Evolutionary conservation across 1,284 basidiomycete species (phyloP), one percentile per base, ranked within the genome.

Genomic region (Ustilago sp.): DNA sequence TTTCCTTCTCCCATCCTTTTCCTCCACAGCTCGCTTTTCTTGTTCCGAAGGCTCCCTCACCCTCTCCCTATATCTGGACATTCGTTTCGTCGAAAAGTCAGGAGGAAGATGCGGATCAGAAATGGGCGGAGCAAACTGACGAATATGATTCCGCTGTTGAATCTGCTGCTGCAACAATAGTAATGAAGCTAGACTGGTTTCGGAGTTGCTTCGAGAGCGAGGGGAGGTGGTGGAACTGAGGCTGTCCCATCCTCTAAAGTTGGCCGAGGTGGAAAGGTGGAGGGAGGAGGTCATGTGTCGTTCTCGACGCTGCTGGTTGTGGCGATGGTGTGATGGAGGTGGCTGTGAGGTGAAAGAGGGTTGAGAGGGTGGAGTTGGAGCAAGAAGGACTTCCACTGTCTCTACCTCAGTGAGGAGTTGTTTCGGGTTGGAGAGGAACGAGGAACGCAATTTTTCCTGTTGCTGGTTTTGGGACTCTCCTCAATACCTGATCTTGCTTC

Each of bases 161-260:
- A 65, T 62, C 2, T 62, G 63, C 45, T 71, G 68, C 32, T 71
- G 69, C 28, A 71, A 17, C 31, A 63, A 51, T 4, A 66, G 15
- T 15, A 71, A 35, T 6, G 69, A 66, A n/a, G 63, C 63, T 23
- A 58, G 62, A 2, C 53, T 58, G 8, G 58, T 47, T n/a, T 68
- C 66, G 12, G 59, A 58, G 12, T 59, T 52, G 6, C 15, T 19
- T 4, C 53, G 45, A 6, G 31, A 39, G 4, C 53, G 19, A 17
- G 34, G 28, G 2, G 54, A 32, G 36, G 47, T 51, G 19, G 38
- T 41, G 7, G 4, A 39, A 8, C 50, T 36, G 13, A 31, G 31
- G 3, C 35, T 31, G 12, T 41, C 19, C 23, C 53, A 54, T 0
- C 23, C 23, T 28, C 23, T 41, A 15, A 15, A 8, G 9, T 31